Conservation (phyloP, 768 basidiomycete genomes). For the Pleurotus sapidus region DNA sequence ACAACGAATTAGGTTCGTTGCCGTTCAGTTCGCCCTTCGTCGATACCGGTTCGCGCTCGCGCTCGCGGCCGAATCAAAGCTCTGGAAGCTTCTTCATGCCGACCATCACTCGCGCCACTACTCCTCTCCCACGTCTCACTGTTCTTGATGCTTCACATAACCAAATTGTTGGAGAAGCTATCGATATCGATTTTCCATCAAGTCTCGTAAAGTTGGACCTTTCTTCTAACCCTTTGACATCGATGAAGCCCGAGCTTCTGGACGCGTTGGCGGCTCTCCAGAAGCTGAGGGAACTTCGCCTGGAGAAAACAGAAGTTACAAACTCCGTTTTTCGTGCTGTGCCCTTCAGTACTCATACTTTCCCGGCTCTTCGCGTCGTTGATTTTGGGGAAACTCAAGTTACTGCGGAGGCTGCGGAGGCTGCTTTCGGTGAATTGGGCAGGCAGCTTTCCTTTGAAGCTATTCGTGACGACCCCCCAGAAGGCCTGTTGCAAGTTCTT, state of each 20-base stretch:
- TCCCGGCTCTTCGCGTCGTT: slow-evolving; percentile 52
- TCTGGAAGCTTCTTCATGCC: slow-evolving; percentile 63
- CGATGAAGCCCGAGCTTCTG: slow-evolving; percentile 35
- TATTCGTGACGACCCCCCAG: slow-evolving; percentile 49
- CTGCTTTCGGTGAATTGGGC: slow-evolving; percentile 42
- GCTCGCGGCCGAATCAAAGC: slow-evolving; percentile 12
- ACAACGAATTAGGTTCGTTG: slow-evolving; percentile 60
- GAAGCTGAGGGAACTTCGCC: slow-evolving; percentile 54
- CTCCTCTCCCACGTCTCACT: slow-evolving; percentile 65
- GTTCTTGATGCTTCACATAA: slow-evolving; percentile 68
- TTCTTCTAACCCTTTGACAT: slow-evolving; percentile 64
- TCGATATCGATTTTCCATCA: slow-evolving; percentile 55
- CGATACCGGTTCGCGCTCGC: slow-evolving; percentile 4
- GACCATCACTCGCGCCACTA: slow-evolving; percentile 55
- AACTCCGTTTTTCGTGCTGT: slow-evolving; percentile 55
- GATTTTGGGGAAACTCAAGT: slow-evolving; percentile 68
- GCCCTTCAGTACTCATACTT: slow-evolving; percentile 33
- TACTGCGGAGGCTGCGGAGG: slow-evolving; percentile 40
- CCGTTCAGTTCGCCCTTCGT: slow-evolving; percentile 63
- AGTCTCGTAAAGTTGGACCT: slow-evolving; percentile 58
- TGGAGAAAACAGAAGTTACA: slow-evolving; percentile 55
- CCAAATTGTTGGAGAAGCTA: slow-evolving; percentile 48
- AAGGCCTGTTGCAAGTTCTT: slow-evolving; percentile 51
- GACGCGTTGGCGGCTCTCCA: slow-evolving; percentile 42
- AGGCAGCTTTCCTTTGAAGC: slow-evolving; percentile 54